phyloP scores from a whole-genome alignment of 805 yeast genomes.

The Metschnikowia koreensis region DNA sequence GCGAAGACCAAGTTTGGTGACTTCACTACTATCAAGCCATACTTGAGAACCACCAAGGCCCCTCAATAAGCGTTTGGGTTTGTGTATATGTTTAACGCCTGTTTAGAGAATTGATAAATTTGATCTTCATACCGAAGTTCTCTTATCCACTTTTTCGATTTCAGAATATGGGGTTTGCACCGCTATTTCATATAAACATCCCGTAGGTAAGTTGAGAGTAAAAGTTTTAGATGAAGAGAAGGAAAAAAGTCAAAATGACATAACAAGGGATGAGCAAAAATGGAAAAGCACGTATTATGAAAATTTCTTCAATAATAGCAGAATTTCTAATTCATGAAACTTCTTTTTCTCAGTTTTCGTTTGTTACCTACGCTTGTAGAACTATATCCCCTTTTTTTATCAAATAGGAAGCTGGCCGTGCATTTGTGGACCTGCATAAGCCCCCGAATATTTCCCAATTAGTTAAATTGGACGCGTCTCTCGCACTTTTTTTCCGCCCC shows the following conservation, averaged over 20 bases:
- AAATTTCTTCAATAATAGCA: too few relatives aligned
- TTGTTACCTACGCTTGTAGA: neutral
- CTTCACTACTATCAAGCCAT: slow-evolving; percentile 59
- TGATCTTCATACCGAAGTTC: too few relatives aligned
- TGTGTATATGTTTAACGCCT: neutral
- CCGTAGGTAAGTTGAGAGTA: too few relatives aligned
- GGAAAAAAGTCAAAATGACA: too few relatives aligned
- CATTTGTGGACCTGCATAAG: neutral
- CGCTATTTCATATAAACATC: too few relatives aligned
- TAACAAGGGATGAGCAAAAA: too few relatives aligned
- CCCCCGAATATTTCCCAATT: slow-evolving; percentile 5
- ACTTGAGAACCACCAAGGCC: slow-evolving; percentile 54
- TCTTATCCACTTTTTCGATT: too few relatives aligned
- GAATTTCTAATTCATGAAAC: too few relatives aligned
- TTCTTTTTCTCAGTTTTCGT: too few relatives aligned
- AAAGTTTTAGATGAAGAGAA: too few relatives aligned
- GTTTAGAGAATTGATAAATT: neutral
- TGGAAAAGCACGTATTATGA: too few relatives aligned
- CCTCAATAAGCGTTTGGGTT: slow-evolving; percentile 12
- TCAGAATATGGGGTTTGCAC: too few relatives aligned
- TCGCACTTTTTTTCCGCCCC: slow-evolving; percentile 2
- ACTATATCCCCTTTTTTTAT: neutral
- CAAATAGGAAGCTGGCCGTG: neutral
- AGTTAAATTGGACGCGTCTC: slow-evolving; percentile 16
- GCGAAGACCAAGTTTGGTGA: slow-evolving; percentile 63